Conservation (phyloP, 2,329 filamentous ascomycete species). For the Chaetomium sp. region DNA sequence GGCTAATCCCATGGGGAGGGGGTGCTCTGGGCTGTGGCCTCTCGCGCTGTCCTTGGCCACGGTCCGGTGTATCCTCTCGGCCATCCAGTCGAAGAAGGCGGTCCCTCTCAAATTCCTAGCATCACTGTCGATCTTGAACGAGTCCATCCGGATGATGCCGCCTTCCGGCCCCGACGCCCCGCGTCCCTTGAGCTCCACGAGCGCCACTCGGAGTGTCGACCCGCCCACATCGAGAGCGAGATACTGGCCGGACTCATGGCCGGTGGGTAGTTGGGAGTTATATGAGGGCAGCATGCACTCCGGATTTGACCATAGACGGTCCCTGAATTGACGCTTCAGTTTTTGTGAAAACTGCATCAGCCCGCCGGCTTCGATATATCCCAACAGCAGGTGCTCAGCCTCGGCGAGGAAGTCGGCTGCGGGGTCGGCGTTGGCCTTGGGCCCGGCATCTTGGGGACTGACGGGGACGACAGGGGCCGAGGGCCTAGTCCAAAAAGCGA, state of each 20-base stretch:
- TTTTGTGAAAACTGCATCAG: slow-evolving; percentile 51
- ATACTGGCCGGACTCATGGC: slow-evolving; percentile 60
- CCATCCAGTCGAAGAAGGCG: slow-evolving; percentile 70
- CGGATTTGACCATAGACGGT: slow-evolving; percentile 54
- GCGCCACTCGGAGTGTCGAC: slow-evolving; percentile 65
- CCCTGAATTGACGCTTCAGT: slow-evolving; percentile 58
- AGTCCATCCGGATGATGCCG: slow-evolving; percentile 56
- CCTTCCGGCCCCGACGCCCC: slow-evolving; percentile 45
- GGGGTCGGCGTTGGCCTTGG: slow-evolving; percentile 37
- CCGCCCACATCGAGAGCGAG: slow-evolving; percentile 70
- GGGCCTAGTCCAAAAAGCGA: slow-evolving; percentile 57
- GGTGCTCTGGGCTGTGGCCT: slow-evolving; percentile 43
- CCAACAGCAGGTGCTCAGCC: slow-evolving; percentile 55
- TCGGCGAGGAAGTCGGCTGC: slow-evolving; percentile 59
- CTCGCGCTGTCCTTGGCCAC: slow-evolving; percentile 49
- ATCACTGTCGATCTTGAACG: slow-evolving; percentile 58
- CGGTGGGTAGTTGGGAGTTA: slow-evolving; percentile 64
- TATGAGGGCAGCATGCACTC: slow-evolving; percentile 68
- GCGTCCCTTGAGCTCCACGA: slow-evolving; percentile 61
- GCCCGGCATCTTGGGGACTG: slow-evolving; percentile 29
- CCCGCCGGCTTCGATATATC: slow-evolving; percentile 49
- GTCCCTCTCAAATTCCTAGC: slow-evolving; percentile 61
- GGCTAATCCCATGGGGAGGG: slow-evolving; percentile 62
- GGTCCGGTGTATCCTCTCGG: slow-evolving; percentile 59
- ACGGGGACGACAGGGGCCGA: slow-evolving; percentile 37